Conservation (phyloP, 2,329 filamentous ascomycete species). For the Diplodia mutila region DNA sequence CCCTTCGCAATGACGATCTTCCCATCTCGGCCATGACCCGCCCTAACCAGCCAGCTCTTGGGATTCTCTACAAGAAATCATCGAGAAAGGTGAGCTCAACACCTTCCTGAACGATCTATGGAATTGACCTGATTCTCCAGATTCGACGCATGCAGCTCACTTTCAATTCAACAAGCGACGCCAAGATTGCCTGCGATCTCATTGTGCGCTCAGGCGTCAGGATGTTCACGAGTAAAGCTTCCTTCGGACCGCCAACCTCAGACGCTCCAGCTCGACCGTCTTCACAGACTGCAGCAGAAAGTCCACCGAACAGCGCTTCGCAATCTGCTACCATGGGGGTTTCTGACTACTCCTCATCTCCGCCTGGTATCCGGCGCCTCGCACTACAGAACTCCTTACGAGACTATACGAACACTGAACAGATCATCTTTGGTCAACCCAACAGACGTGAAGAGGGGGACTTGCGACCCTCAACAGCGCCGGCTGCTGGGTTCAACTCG, state of each 20-base stretch:
- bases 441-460: not conserved
- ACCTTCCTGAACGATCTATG: not conserved
- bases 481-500: slow-evolving; percentile 25
- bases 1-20: slow-evolving; percentile 44
- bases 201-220: not conserved
- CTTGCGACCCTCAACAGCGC: slow-evolving; percentile 28
- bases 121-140: slow-evolving; percentile 32
- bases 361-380: not conserved
- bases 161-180: slow-evolving; percentile 46
- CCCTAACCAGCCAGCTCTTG: slow-evolving; percentile 39
- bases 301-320: not conserved
- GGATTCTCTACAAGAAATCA: slow-evolving; percentile 45
- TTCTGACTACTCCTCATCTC: not conserved
- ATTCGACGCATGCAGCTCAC: slow-evolving; percentile 50
- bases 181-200: slow-evolving; percentile 34
- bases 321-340: not conserved
- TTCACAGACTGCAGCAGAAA: not conserved
- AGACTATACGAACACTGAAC: slow-evolving; percentile 8
- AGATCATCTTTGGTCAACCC: not conserved
- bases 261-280: not conserved
- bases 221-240: not conserved
- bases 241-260: not conserved
- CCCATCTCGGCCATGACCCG: slow-evolving; percentile 50
- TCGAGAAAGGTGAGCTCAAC: slow-evolving; percentile 40
- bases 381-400: slow-evolving; percentile 30